These are phyloP conservation scores for Pyrrhoderma noxium DNA, from an alignment of 1,284 basidiomycete species.

Conservation along the genomic window DNA sequence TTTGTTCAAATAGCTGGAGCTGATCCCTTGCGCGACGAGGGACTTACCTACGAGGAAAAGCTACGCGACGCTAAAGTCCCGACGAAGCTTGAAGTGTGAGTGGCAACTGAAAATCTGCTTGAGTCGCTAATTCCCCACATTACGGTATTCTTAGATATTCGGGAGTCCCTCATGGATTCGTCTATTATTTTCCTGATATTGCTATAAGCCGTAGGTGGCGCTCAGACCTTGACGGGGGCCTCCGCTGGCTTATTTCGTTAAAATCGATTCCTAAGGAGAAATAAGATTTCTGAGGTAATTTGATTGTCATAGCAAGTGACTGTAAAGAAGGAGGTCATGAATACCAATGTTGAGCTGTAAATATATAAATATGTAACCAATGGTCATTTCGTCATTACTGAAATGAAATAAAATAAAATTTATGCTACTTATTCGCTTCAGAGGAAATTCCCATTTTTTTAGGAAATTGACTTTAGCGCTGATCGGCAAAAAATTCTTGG, in stretches of 20 bases:
- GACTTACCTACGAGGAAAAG: conserved; percentile 21
- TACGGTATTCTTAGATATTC: conserved; percentile 4
- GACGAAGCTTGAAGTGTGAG: conserved; percentile 21
- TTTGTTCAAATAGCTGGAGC: conserved; percentile 21
- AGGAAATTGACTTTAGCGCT: too few relatives aligned
- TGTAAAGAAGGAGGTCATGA: too few relatives aligned
- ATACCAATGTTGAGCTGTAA: too few relatives aligned
- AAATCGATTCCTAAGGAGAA: too few relatives aligned
- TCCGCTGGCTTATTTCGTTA: conserved; percentile 6
- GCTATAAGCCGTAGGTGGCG: conserved; percentile 8
- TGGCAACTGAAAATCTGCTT: not conserved
- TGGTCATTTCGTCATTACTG: too few relatives aligned
- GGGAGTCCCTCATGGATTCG: conserved; percentile 13
- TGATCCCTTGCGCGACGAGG: conserved; percentile 23
- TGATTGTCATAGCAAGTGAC: too few relatives aligned
- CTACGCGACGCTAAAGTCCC: conserved; percentile 18
- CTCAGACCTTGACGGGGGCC: conserved; percentile 5
- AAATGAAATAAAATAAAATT: too few relatives aligned
- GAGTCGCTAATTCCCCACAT: not conserved
- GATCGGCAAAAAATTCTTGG: too few relatives aligned
- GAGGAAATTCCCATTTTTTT: too few relatives aligned
- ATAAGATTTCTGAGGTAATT: too few relatives aligned
- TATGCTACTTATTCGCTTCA: too few relatives aligned
- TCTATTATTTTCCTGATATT: conserved; percentile 4
- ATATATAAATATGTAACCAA: too few relatives aligned